A percentile compares a stretch with the other conserved stretches of the same genome.
Evolutionary conservation across 805 yeast genomes (phyloP).

Genomic region (Hanseniaspora vineae): DNA sequence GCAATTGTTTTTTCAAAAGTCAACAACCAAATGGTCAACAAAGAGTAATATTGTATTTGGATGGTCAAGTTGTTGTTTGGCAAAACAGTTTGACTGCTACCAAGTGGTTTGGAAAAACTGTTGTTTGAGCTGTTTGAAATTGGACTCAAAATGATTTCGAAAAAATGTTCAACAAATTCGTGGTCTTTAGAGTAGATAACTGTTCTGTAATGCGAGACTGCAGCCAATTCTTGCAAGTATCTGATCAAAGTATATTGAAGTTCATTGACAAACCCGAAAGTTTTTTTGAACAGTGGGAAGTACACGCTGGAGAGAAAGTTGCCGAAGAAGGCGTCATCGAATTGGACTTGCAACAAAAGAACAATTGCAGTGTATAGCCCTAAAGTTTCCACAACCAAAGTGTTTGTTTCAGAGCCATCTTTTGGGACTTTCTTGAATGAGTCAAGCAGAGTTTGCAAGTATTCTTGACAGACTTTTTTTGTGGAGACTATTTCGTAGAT

Average conservation of each 20-base stretch:
- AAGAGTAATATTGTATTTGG: constrained; percentile 72
- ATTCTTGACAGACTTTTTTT: background rate
- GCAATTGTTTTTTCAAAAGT: constrained; percentile 52
- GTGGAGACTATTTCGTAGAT: background rate
- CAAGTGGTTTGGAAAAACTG: background rate
- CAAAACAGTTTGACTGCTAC: background rate
- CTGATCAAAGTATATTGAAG: constrained; percentile 18
- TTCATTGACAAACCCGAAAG: background rate
- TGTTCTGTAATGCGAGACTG: constrained; percentile 16
- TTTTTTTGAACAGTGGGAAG: background rate
- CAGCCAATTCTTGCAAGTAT: constrained; percentile 20
- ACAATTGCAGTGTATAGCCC: background rate
- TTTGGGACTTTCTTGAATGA: constrained; percentile 13
- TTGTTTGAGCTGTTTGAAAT: background rate
- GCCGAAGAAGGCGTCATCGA: background rate
- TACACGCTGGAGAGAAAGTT: background rate
- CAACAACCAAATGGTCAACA: constrained; percentile 73
- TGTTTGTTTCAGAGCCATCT: constrained; percentile 8
- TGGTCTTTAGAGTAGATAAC: constrained; percentile 13
- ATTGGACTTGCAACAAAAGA: background rate
- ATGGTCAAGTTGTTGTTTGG: constrained; percentile 35
- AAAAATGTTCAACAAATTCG: background rate
- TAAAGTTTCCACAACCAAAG: background rate
- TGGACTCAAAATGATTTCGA: background rate
- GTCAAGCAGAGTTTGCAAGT: constrained; percentile 7